A percentile compares a stretch with the other conserved stretches of the same genome.
Evolutionary conservation across 2,329 filamentous ascomycete species (phyloP).

Genomic region (Dothistroma pini): DNA sequence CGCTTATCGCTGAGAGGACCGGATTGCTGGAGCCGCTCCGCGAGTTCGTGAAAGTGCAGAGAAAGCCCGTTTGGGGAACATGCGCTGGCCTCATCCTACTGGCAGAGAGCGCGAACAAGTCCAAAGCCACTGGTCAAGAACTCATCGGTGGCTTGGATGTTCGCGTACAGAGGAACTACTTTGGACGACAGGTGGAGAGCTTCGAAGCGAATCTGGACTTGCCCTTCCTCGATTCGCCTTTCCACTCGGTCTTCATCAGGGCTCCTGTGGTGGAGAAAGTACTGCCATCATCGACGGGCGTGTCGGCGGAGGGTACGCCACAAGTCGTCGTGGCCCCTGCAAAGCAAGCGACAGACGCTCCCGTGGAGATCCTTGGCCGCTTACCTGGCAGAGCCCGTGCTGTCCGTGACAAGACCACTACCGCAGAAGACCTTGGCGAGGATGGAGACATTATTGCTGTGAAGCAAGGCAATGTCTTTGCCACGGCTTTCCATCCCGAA

Average conservation of each 20-base stretch:
- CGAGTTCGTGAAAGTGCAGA: slow-evolving; percentile 81
- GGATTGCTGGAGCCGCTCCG: slow-evolving; percentile 78
- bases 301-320: slow-evolving; percentile 30
- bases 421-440: slow-evolving; percentile 46
- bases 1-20: slow-evolving; percentile 77
- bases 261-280: slow-evolving; percentile 89
- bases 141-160: slow-evolving; percentile 90
- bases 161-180: slow-evolving; percentile 88
- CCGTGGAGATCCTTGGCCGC: slow-evolving; percentile 58
- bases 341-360: slow-evolving; percentile 44
- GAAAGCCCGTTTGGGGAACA: slow-evolving; percentile 90
- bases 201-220: slow-evolving; percentile 75
- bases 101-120: slow-evolving; percentile 79
- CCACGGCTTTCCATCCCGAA: slow-evolving; percentile 94
- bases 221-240: slow-evolving; percentile 61
- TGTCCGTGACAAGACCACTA: slow-evolving; percentile 46
- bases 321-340: slow-evolving; percentile 58
- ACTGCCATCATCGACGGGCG: slow-evolving; percentile 40
- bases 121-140: slow-evolving; percentile 88
- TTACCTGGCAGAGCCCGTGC: slow-evolving; percentile 52
- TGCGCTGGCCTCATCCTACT: slow-evolving; percentile 93
- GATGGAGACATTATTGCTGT: slow-evolving; percentile 82
- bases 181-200: slow-evolving; percentile 87
- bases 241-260: slow-evolving; percentile 86
- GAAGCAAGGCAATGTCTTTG: slow-evolving; percentile 84